phyloP scores from a whole-genome alignment of 139 green algal species.

The Spirogloea muscicola region DNA sequence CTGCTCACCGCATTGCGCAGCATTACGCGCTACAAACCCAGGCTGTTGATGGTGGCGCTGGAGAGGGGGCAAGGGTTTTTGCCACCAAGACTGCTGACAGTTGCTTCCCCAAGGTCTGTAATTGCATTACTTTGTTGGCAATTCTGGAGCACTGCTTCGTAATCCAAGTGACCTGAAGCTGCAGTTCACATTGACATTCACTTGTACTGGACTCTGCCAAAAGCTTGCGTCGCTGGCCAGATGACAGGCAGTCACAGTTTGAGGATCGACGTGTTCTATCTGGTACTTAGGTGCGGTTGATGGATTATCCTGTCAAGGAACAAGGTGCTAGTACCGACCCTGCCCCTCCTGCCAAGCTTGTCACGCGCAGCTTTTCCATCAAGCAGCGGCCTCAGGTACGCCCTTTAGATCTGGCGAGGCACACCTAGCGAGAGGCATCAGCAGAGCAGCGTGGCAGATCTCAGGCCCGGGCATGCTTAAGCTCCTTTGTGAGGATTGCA shows the following conservation, averaged over 20 bases:
- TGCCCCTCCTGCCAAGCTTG: too few relatives aligned
- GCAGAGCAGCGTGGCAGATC: not conserved
- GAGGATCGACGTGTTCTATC: too few relatives aligned
- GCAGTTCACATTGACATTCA: not conserved
- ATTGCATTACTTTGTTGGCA: not conserved
- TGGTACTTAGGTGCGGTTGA: too few relatives aligned
- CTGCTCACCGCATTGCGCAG: constrained; percentile 41
- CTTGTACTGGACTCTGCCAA: not conserved
- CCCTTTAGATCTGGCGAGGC: not conserved
- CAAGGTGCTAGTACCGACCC: too few relatives aligned
- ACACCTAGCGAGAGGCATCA: not conserved
- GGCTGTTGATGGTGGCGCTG: constrained; percentile 1
- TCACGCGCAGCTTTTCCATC: not conserved
- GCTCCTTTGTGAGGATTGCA: not conserved
- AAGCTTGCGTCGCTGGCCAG: too few relatives aligned
- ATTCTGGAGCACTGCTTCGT: not conserved
- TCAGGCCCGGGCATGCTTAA: not conserved
- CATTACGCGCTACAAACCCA: constrained; percentile 38
- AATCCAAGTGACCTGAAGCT: not conserved
- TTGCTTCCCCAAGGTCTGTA: constrained; percentile 15
- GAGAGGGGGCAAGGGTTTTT: constrained; percentile 14
- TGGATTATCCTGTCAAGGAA: too few relatives aligned
- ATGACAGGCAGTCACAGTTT: too few relatives aligned
- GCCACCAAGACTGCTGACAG: constrained; percentile 32
- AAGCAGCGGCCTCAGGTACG: constrained; percentile 2